Evolutionary conservation across 148 eudicot species (phyloP), one percentile per base, ranked within the genome.

Genomic region (Rhododendron williamsianum): DNA sequence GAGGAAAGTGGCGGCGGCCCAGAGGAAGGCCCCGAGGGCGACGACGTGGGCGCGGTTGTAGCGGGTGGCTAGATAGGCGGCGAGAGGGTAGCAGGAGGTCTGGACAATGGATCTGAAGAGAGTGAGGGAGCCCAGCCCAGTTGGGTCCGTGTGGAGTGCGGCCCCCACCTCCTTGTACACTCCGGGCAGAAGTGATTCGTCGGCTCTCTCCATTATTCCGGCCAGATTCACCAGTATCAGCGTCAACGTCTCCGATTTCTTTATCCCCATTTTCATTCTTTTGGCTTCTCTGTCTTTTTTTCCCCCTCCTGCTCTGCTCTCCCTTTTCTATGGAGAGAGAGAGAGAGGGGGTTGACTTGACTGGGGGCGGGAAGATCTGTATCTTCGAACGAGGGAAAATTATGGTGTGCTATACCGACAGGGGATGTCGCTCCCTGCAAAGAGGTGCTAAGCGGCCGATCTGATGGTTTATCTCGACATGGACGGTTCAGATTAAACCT

Each of bases 1-100:
- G 51, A 92, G 94, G 60, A 94, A 93, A 21, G 98, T 95, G 49
- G 98, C 95, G 83, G 93, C 92, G 80, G 98, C 90, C 98, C 98
- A 95, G 54, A 94, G 94, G 45, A 94, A 89, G 18, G 98, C 96
- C 8, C 98, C 98, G 46, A 92, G 91, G 49, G 97, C 98, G 84
- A 95, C 91, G 56, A 95, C 95, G 46, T 92, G 94, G 46, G 98
- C 85, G 1, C 98, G 95, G 81, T 94, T 91, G 78, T 95, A 93
- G 16, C 93, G 93, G 54, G 89, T 83, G 43, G 97, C 90, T 49
- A 95, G 89, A 80, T 93, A 93, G 63, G 93, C 94, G 19, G 98
- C 98, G 58, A 95, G 89, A 0, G 98, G 98, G 90, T 94, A 95
- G 63, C 96, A 94, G 0, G 88, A 74, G 0, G 92, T 81, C 87